Base-by-base conservation (phyloP, 371 early-diverging fungal genomes). In the Mucor ambiguus region DNA sequence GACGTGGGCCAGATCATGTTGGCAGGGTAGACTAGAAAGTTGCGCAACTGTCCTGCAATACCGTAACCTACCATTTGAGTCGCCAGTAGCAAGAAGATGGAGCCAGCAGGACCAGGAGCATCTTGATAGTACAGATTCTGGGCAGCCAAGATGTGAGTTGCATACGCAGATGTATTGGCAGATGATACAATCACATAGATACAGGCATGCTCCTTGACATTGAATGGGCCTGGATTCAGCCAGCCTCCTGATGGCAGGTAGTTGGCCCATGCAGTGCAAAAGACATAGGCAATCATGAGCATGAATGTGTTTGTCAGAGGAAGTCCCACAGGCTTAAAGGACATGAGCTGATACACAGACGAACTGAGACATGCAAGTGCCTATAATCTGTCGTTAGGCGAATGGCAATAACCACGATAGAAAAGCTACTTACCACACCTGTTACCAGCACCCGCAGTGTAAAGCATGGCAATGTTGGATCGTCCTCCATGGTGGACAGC, bases 1-100 rank as follows among this genome's bases (percentile, higher is more conserved):
- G 82, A 85, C 9, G 84, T 75, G 6, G 96, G 96, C 96, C 96
- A 97, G 37, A 94, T 82, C 94, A 97, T 95, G 46, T 82, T 78
- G 2, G 90, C 77, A 10, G 96, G 95, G 37, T 89, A 85, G 12
- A 97, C 94, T 18, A 96, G 79, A 77, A 90, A 93, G 8, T 81
- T 77, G 24, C 95, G 88, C 24, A 87, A 79, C n/a, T 93, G 78
- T 18, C 96, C 98, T 5, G 90, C 82, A 67, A 95, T 86, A 54
- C 95, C 94, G 70, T 90, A 93, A 38, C 96, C 95, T 59, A 93
- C 78, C 64, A 91, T 70, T 71, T 93, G 92, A 11, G 93, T 90
- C 12, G 87, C 83, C 60, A 87, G 61, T 29, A 89, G 64, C 24
- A 89, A 61, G 41, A 86, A 66, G 14, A 89, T 77, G 3, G 80